Evolutionary conservation across 495 filamentous ascomycete species (phyloP).

Genomic region (Aspergillus saccharolyticus): DNA sequence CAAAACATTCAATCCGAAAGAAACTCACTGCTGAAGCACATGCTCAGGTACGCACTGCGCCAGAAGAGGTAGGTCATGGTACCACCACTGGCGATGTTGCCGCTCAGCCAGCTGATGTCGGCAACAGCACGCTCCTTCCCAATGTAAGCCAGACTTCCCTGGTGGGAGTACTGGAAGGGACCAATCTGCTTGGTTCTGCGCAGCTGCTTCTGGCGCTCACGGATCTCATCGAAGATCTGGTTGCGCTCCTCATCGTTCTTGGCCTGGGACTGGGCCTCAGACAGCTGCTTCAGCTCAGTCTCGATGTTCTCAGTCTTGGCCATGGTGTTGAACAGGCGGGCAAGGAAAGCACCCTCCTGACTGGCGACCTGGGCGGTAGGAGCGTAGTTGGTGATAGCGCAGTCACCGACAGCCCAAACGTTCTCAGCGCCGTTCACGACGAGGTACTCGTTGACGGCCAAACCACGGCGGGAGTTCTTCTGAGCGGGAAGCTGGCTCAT

Average conservation of each 20-base stretch:
- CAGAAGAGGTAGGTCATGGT: constrained; percentile 88
- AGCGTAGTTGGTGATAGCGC: constrained; percentile 92
- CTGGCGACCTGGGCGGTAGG: constrained; percentile 95
- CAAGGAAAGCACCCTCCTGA: constrained; percentile 94
- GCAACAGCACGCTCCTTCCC: constrained; percentile 96
- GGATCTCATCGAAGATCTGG: constrained; percentile 63
- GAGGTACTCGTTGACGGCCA: constrained; percentile 96
- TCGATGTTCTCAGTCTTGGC: constrained; percentile 83
- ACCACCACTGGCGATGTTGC: constrained; percentile 85
- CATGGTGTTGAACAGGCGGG: constrained; percentile 96
- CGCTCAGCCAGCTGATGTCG: constrained; percentile 95
- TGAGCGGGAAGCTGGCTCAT: constrained; percentile 91
- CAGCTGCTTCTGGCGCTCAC: constrained; percentile 76
- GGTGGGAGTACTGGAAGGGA: constrained; percentile 96
- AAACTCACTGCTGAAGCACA: constrained; percentile 96
- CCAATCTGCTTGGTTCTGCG: constrained; percentile 87
- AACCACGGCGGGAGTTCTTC: constrained; percentile 87
- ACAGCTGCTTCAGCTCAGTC: constrained; percentile 57
- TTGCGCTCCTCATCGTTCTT: constrained; percentile 52
- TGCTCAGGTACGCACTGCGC: constrained; percentile 94
- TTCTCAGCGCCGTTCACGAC: constrained; percentile 96
- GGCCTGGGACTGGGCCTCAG: constrained; percentile 59
- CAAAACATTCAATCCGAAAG: not conserved
- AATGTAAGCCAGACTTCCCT: constrained; percentile 95
- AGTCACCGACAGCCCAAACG: constrained; percentile 90